A percentile compares a stretch with the other conserved stretches of the same genome.
These are phyloP conservation scores for Cordyceps militaris DNA, from an alignment of 2,329 filamentous ascomycete species.

Conservation along the genomic window DNA sequence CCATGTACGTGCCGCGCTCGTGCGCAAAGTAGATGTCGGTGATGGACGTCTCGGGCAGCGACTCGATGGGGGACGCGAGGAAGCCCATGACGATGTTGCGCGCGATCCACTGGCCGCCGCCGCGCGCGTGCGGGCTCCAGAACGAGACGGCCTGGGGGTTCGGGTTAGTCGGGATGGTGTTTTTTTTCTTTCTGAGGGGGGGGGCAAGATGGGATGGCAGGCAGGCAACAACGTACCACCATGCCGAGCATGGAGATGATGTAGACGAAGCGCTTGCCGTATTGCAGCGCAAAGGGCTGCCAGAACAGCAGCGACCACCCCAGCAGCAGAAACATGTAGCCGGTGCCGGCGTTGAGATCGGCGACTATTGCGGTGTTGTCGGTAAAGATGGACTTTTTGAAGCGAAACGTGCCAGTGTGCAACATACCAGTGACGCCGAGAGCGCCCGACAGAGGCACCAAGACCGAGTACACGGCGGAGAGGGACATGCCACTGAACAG, in stretches of 20 bases:
- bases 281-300: constrained; percentile 40
- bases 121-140: constrained; percentile 32
- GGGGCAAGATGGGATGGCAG: not conserved
- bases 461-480: constrained; percentile 32
- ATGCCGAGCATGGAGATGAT: constrained; percentile 29
- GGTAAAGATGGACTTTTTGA: not conserved
- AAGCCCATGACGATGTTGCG: constrained; percentile 38
- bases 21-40: constrained; percentile 37
- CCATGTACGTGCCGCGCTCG: constrained; percentile 36
- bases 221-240: constrained; percentile 18
- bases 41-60: constrained; percentile 37
- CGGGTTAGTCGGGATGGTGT: not conserved
- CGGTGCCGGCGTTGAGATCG: constrained; percentile 33
- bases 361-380: constrained; percentile 15
- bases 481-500: constrained; percentile 34
- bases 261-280: constrained; percentile 36
- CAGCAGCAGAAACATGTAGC: constrained; percentile 37
- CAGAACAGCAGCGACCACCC: constrained; percentile 40
- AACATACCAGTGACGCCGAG: constrained; percentile 22
- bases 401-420: not conserved
- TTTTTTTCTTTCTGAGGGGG: not conserved
- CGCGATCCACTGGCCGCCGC: constrained; percentile 38
- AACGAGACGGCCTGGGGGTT: constrained; percentile 12
- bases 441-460: constrained; percentile 29
- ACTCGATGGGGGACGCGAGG: constrained; percentile 38